Evolutionary conservation across 352 stramenopile genomes (phyloP).

Genomic region (Globisporangium acanthophoron): DNA sequence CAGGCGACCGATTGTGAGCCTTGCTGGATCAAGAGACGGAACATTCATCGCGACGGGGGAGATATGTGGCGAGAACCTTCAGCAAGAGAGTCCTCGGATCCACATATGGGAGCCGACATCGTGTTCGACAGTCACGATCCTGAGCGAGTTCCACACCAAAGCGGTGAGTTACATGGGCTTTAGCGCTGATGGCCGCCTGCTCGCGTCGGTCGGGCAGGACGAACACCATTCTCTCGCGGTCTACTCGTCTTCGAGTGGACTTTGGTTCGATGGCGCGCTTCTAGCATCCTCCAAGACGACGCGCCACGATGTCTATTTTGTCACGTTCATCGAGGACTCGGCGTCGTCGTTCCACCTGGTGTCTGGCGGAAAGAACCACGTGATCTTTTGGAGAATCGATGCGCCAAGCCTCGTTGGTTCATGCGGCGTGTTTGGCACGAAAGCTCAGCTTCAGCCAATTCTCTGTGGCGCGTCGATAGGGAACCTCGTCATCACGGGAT

Average conservation of each 20-base stretch:
- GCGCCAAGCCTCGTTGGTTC: slow-evolving; percentile 40
- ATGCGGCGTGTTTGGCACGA: slow-evolving; percentile 57
- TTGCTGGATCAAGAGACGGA: slow-evolving; percentile 41
- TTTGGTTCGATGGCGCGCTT: slow-evolving; percentile 62
- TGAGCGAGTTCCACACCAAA: slow-evolving; percentile 63
- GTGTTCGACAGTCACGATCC: slow-evolving; percentile 34
- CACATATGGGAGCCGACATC: slow-evolving; percentile 73
- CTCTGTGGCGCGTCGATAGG: slow-evolving; percentile 61
- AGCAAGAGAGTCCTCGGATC: slow-evolving; percentile 52
- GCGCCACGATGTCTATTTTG: slow-evolving; percentile 49
- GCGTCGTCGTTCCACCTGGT: slow-evolving; percentile 42
- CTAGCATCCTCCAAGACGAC: slow-evolving; percentile 45
- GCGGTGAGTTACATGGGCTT: slow-evolving; percentile 68
- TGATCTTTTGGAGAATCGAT: slow-evolving; percentile 67
- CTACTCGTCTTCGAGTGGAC: slow-evolving; percentile 47
- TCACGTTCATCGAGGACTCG: slow-evolving; percentile 49
- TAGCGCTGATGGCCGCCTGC: slow-evolving; percentile 27
- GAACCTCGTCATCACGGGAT: slow-evolving; percentile 46
- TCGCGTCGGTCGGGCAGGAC: slow-evolving; percentile 67
- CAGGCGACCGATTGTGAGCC: slow-evolving; percentile 46
- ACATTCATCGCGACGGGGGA: slow-evolving; percentile 65
- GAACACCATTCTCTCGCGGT: slow-evolving; percentile 71
- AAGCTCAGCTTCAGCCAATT: slow-evolving; percentile 44
- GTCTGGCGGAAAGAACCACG: slow-evolving; percentile 59
- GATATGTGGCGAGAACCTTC: slow-evolving; percentile 51